phyloP scores from a whole-genome alignment of 2,329 filamentous ascomycete species.

The Beauveria rudraprayagi region DNA sequence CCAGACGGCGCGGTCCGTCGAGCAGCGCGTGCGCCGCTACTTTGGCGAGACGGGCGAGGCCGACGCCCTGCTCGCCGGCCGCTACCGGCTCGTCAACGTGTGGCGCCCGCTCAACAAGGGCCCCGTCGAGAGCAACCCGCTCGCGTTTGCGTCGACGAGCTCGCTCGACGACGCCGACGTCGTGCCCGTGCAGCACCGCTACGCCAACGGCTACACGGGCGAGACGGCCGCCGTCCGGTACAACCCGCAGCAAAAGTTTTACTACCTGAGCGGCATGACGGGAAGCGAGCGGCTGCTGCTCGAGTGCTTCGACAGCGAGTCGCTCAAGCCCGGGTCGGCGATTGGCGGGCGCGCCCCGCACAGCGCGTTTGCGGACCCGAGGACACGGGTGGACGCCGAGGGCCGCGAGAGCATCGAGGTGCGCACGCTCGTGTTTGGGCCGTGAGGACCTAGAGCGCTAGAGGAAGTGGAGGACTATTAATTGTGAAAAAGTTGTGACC shows the following conservation, averaged over 20 bases:
- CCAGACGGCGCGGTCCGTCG: conserved; percentile 62
- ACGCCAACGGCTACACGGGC: conserved; percentile 54
- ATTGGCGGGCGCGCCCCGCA: conserved; percentile 59
- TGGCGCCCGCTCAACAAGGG: conserved; percentile 60
- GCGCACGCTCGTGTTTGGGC: conserved; percentile 73
- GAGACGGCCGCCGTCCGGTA: conserved; percentile 65
- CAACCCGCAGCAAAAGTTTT: conserved; percentile 59
- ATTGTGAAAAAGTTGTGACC: neutral
- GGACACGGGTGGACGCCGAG: conserved; percentile 60
- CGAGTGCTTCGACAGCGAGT: conserved; percentile 69
- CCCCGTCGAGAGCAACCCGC: conserved; percentile 57
- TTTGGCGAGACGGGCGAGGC: conserved; percentile 52
- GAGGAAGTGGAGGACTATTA: neutral
- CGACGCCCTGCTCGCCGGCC: conserved; percentile 53
- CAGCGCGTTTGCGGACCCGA: conserved; percentile 70
- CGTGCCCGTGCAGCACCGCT: conserved; percentile 65
- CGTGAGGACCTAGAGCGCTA: conserved; percentile 22
- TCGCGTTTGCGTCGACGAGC: conserved; percentile 60
- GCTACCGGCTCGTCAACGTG: conserved; percentile 81
- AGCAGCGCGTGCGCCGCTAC: conserved; percentile 59
- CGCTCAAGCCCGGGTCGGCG: conserved; percentile 36
- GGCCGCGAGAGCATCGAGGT: conserved; percentile 86
- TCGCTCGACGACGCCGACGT: conserved; percentile 56
- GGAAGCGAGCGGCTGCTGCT: conserved; percentile 64
- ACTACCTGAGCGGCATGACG: conserved; percentile 73